Conservation (phyloP, 441 rosid species). For the Melastoma candidum region DNA sequence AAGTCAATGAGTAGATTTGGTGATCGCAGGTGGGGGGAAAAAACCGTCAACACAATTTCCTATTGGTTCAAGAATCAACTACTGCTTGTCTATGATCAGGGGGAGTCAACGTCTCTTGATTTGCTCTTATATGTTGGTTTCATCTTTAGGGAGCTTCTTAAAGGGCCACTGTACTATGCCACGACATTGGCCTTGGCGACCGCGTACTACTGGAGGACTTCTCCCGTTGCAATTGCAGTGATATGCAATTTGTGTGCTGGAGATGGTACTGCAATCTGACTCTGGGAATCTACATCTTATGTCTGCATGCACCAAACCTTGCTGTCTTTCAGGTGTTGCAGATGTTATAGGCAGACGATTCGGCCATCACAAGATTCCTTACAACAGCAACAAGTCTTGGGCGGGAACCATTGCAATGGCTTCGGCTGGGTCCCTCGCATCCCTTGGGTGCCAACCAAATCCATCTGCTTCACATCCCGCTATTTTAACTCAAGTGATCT, state of each 20-base stretch:
- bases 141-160: constrained; percentile 6
- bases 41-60: neutral
- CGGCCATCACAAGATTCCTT: neutral
- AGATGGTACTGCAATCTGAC: constrained; percentile 3
- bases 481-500: neutral
- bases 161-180: constrained; percentile 4
- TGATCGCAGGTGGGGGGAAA: neutral
- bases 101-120: too few species aligned
- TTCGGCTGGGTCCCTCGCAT: neutral
- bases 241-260: constrained; percentile 4
- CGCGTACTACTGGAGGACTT: constrained; percentile 4
- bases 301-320: neutral
- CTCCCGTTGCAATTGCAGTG: neutral
- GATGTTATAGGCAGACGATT: constrained; percentile 1
- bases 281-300: neutral
- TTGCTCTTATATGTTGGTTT: neutral
- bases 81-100: too few species aligned
- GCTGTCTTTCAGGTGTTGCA: constrained; percentile 2
- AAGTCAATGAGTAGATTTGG: constrained; percentile 4
- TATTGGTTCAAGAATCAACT: neutral
- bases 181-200: neutral
- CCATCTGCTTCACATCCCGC: neutral
- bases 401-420: constrained; percentile 4
- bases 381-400: neutral
- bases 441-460: neutral